Base-by-base conservation (phyloP, 73 alveolate species). In the Paramecium sonneborni region DNA sequence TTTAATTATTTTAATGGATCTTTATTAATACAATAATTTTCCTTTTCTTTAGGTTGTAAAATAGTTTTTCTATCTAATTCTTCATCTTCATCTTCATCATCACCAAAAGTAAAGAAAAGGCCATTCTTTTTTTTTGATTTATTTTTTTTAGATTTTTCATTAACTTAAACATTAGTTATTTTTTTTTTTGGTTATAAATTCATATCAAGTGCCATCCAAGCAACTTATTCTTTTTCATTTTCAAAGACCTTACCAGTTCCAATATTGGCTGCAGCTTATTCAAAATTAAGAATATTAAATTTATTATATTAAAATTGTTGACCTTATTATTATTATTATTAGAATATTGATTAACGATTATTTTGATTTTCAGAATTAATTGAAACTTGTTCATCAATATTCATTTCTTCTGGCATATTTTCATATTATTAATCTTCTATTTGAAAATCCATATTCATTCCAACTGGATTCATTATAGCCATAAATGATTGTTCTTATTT, bases 201-300 rank as follows among this genome's bases (percentile, higher is more conserved):
- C 84, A 67, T 67, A 67, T 67, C 84, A 30, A 67, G 44, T 26
- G 38, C 44, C 84, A 67, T 67, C 84, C 84, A 67, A 67, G 84
- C 84, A 12, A 67, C 38, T 67, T 67, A 11, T 67, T 67, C 84
- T 28, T 32, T 67, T 67, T 67, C 84, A 67, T 67, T 67, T 30
- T 67, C 84, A 12, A 67, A 67, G 0, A 67, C 84, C 6, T 32
- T 67, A 8, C 84, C 84, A 3, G 84, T 67, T 30, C 84, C 84
- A 67, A 67, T 67, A 11, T 67, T 26, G 12, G 84, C 38, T 30
- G 44, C 44, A 20, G 84, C 84, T 28, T 67, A 26, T 67, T 67
- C 84, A 11, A 67, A 30, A 67, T 67, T 67, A 14, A 30, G 20
- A 30, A 67, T 30, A 28, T 67, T 67, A 67, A 67, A 30, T 67